These are phyloP conservation scores for Zymoseptoria ardabiliae DNA, from an alignment of 2,329 filamentous ascomycete genomes.

Conservation along the genomic window DNA sequence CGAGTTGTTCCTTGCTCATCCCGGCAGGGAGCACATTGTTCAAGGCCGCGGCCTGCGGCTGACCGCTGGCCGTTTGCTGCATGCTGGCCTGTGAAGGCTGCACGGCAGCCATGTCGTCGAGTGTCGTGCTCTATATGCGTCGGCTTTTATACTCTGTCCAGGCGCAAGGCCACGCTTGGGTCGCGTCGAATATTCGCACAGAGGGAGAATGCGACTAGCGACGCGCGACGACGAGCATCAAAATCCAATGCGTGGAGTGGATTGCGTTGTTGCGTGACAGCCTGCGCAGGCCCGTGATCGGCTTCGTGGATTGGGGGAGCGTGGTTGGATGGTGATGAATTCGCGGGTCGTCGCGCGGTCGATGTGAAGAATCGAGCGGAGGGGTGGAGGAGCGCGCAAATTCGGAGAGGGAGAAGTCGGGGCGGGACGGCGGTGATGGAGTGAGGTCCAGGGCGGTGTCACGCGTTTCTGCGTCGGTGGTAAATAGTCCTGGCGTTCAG, in stretches of 20 bases:
- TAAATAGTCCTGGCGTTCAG: neutral
- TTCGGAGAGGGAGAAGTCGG: neutral
- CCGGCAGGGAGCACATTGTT: conserved; percentile 34
- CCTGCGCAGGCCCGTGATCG: neutral
- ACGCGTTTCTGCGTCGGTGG: neutral
- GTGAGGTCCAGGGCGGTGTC: neutral
- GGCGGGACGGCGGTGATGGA: neutral
- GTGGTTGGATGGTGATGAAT: neutral
- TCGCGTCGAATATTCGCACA: conserved; percentile 11
- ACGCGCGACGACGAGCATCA: conserved; percentile 7
- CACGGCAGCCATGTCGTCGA: conserved; percentile 23
- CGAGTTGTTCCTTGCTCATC: conserved; percentile 68
- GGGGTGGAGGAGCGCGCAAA: neutral
- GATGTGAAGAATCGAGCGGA: neutral
- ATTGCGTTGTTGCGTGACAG: neutral
- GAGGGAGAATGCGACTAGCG: conserved; percentile 3
- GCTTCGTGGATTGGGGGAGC: neutral
- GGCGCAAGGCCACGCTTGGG: conserved; percentile 11
- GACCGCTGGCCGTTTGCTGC: conserved; percentile 17
- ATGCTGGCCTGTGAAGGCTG: conserved; percentile 22
- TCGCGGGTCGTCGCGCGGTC: neutral
- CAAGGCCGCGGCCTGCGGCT: conserved; percentile 4
- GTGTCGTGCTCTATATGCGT: conserved; percentile 7
- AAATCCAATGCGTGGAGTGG: conserved; percentile 3
- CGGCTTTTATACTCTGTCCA: conserved; percentile 5